Evolutionary conservation across 2,329 filamentous ascomycete genomes (phyloP).

Genomic region (Ophiostoma populinum): DNA sequence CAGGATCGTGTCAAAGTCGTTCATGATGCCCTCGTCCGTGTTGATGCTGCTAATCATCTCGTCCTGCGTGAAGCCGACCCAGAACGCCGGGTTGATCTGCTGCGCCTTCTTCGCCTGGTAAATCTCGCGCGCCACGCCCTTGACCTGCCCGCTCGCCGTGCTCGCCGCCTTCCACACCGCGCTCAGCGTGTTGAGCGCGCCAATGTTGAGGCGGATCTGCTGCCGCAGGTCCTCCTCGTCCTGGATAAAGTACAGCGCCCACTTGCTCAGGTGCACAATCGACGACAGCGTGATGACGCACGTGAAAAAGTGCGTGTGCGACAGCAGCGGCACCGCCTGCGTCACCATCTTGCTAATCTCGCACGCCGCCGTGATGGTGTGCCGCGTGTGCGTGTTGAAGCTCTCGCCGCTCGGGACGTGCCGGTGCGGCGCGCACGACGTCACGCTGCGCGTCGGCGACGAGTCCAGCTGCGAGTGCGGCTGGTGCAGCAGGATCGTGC

Average conservation of each 20-base stretch:
- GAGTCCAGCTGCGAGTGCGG: conserved; percentile 60
- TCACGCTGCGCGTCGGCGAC: conserved; percentile 38
- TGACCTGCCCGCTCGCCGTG: conserved; percentile 54
- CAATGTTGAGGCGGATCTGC: conserved; percentile 62
- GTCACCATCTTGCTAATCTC: conserved; percentile 61
- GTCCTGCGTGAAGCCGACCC: conserved; percentile 36
- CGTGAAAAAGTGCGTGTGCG: conserved; percentile 71
- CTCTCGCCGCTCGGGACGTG: conserved; percentile 29
- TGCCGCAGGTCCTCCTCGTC: conserved; percentile 53
- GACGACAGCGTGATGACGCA: conserved; percentile 65
- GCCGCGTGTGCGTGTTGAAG: conserved; percentile 55
- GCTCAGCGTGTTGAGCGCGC: conserved; percentile 51
- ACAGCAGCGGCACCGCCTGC: conserved; percentile 51
- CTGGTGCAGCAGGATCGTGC: conserved; percentile 61
- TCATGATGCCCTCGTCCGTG: conserved; percentile 41
- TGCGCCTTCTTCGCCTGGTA: conserved; percentile 40
- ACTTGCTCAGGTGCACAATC: conserved; percentile 68
- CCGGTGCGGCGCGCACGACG: conserved; percentile 47
- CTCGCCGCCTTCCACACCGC: conserved; percentile 57
- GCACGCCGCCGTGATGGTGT: conserved; percentile 63
- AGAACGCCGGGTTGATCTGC: conserved; percentile 34
- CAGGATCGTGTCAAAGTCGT: conserved; percentile 31
- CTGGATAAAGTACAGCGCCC: conserved; percentile 45
- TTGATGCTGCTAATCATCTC: conserved; percentile 37
- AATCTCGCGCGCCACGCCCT: conserved; percentile 63